Conservation (phyloP, 1,284 basidiomycete genomes). For the Chondrostereum purpureum region DNA sequence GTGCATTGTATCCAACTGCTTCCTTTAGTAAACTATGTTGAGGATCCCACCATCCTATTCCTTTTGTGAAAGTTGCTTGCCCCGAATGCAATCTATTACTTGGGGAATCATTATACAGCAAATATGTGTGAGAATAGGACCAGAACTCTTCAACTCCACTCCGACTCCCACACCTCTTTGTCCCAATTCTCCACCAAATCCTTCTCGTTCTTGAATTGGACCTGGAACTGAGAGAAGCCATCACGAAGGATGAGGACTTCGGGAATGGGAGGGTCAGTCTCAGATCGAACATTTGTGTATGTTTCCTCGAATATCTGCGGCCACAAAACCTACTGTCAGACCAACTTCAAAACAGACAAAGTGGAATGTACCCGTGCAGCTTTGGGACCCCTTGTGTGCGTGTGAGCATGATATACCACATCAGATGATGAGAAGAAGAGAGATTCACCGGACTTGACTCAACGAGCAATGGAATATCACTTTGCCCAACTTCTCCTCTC, state of each 20-base stretch:
- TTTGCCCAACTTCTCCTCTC: slow-evolving; percentile 41
- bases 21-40: too few species aligned
- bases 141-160: slow-evolving; percentile 31
- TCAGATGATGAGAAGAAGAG: slow-evolving; percentile 2
- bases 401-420: slow-evolving; percentile 6
- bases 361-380: slow-evolving; percentile 67
- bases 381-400: slow-evolving; percentile 74
- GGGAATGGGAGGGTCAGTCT: slow-evolving; percentile 28
- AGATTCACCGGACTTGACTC: slow-evolving; percentile 62
- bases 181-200: slow-evolving; percentile 71
- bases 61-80: too few species aligned
- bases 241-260: slow-evolving; percentile 60
- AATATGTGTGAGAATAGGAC: too few species aligned
- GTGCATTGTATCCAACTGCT: too few species aligned
- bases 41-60: too few species aligned
- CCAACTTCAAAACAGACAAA: too few species aligned
- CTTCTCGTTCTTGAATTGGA: slow-evolving; percentile 65
- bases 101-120: too few species aligned
- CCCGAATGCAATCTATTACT: too few species aligned
- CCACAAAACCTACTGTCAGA: too few species aligned
- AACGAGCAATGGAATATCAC: slow-evolving; percentile 73
- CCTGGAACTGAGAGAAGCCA: slow-evolving; percentile 67
- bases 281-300: slow-evolving; percentile 33
- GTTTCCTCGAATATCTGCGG: slow-evolving; percentile 62
- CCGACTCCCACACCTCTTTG: slow-evolving; percentile 48